Base-by-base conservation (phyloP, 2,329 filamentous ascomycete genomes). In the Lasiodiplodia hormozganensis region DNA sequence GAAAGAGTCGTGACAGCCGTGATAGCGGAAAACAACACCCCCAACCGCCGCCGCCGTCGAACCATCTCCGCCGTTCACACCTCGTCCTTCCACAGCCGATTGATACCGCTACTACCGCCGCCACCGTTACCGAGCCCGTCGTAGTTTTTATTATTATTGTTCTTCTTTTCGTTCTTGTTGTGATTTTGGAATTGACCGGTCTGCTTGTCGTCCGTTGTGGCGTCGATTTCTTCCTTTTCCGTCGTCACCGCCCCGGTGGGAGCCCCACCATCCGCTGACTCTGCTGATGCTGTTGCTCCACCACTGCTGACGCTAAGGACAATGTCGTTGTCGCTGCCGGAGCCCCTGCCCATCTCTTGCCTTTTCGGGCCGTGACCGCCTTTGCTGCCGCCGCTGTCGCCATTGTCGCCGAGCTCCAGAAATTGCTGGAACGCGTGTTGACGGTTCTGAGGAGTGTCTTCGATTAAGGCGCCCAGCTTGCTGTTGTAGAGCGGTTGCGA, bases 301-400 rank as follows among this genome's bases (percentile, higher is more conserved):
- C 43, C 43, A 47, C n/a, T 14, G 25, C 60, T 49, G 28, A 16
- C 28, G 43, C 60, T 36, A 21, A 21, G 18, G 43, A 21, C 10
- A 14, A 21, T n/a, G 12, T 21, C 43, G 25, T 18, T 5, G 36
- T 34, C 6, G 31, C 14, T n/a, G 60, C 28, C 8, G 25, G 23
- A 23, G n/a, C 60, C 60, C 60, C 60, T 64, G 60, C 28, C 43
- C 43, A 64, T 64, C 60, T 52, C 60, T 52, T 64, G 36, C 60
- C 60, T 28, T 38, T 64, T 49, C 31, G 43, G 60, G 60, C 38
- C 40, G 56, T 38, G 34, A 28, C 56, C 56, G 36, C 56, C 38
- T 21, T 49, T 28, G 25, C 7, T 31, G 34, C 21, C 36, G 34
- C 36, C n/a, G 34, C 21, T 25, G 56, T 12, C 21, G 36, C 11